phyloP scores from a whole-genome alignment of 192 early-diverging fungal species.

The Linderina pennispora region DNA sequence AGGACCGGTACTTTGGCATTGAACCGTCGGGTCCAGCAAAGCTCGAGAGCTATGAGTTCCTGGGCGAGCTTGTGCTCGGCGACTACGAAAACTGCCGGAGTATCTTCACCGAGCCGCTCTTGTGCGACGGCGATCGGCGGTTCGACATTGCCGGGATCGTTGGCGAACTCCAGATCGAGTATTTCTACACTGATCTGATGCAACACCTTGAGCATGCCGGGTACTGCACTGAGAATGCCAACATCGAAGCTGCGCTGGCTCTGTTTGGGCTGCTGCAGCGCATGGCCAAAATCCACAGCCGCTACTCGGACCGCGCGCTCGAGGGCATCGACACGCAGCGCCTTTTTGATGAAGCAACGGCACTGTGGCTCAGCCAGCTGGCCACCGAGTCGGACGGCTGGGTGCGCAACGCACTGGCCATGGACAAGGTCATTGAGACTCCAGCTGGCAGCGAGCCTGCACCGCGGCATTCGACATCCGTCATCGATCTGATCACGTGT shows the following conservation, averaged over 20 bases:
- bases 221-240: constrained; percentile 15
- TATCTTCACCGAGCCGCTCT: constrained; percentile 30
- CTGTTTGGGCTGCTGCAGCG: constrained; percentile 28
- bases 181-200: constrained; percentile 27
- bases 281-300: constrained; percentile 25
- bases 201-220: constrained; percentile 35
- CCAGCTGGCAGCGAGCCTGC: no score
- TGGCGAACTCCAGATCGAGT: constrained; percentile 33
- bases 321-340: constrained; percentile 24
- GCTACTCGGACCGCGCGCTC: constrained; percentile 7
- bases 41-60: constrained; percentile 32
- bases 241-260: constrained; percentile 32
- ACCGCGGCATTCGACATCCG: constrained; percentile 48
- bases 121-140: constrained; percentile 41
- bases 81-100: constrained; percentile 30
- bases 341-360: constrained; percentile 29
- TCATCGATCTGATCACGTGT: constrained; percentile 39
- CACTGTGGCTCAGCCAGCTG: constrained; percentile 30
- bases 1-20: constrained; percentile 32
- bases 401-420: constrained; percentile 40
- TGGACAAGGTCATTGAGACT: constrained; percentile 29
- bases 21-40: constrained; percentile 8
- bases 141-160: constrained; percentile 44
- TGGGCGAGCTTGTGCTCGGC: constrained; percentile 24
- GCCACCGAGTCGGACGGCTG: constrained; percentile 28